Evolutionary conservation across 2,329 filamentous ascomycete genomes (phyloP).

Genomic region (Penicillium paneum): DNA sequence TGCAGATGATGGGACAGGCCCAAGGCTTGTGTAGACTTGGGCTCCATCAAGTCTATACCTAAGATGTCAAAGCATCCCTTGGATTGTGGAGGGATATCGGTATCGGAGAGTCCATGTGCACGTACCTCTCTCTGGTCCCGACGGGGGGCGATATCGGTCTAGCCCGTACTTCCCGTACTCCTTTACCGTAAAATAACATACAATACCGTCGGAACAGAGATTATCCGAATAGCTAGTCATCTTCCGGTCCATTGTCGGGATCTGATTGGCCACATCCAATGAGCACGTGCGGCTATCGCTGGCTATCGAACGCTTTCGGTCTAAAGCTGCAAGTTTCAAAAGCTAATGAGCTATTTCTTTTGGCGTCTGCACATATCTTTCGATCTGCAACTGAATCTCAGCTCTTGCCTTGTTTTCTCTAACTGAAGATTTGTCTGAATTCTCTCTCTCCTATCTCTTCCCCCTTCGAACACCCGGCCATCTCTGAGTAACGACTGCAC

Average conservation of each 20-base stretch:
- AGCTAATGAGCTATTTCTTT: not conserved
- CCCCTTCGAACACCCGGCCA: not conserved
- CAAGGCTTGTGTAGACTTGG: not conserved
- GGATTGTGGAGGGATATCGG: not conserved
- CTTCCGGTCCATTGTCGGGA: too few relatives aligned
- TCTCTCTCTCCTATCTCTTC: not conserved
- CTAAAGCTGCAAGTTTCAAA: not conserved
- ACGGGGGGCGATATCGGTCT: not conserved
- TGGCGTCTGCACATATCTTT: not conserved
- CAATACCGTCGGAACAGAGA: not conserved
- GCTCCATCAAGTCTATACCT: not conserved
- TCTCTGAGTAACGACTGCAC: constrained; percentile 12
- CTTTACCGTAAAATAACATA: not conserved
- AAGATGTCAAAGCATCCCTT: not conserved
- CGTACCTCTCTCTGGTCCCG: not conserved
- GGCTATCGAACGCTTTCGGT: constrained; percentile 5
- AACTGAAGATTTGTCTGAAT: not conserved
- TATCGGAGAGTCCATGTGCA: not conserved
- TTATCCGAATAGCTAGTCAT: constrained; percentile 2
- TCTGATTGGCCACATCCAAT: not conserved
- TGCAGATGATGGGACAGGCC: constrained; percentile 30
- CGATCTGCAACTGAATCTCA: not conserved
- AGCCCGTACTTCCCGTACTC: not conserved
- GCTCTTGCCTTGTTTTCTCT: not conserved
- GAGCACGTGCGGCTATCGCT: constrained; percentile 13